Evolutionary conservation across 1,139 yeast species (phyloP), one percentile per base, ranked within the genome.

Genomic region (Lizanozyma gosingica): DNA sequence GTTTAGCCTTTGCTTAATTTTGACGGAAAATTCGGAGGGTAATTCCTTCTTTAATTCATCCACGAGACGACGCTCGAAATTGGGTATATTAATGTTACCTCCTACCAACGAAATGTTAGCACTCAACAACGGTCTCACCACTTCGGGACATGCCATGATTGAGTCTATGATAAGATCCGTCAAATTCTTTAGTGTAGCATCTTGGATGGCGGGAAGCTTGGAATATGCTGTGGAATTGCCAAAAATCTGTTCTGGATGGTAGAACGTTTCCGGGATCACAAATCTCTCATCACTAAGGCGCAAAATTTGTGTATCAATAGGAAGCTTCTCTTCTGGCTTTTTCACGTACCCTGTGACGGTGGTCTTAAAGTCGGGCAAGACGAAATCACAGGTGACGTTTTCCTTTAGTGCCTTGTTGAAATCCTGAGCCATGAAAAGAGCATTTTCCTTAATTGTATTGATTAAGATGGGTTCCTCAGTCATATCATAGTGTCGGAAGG

Each of bases 401-500:
- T 33, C 55, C 37, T 69, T 65, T 43, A 90, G 63, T 17, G 83
- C 78, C 15, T 63, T 62, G 35, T 71, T 72, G 54, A 83, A 92
- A 48, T 90, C 79, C 14, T 55, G 50, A 1, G 95, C 81, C 37
- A 90, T 78, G 56, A 77, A 88, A 51, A 92, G 78, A 4, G 94
- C 73, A 33, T 76, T 67, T 53, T 92, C 96, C 54, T 94, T 92
- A 49, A 94, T 84, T 34, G 84, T 80, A 54, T 90, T 86, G 40
- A 92, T 81, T 39, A 94, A 64, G 4, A 84, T 71, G 0, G 95
- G 84, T 58, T 94, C 98, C 46, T 90, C 97, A 56, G 86, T 80
- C 53, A 94, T 90, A 55, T 94, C 94, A 60, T 90, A 92, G 62
- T 94, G 94, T 43, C 97, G 72, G 56, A 85, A 92, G 3, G 97